Conservation (phyloP, 1,284 basidiomycete species). For the Malassezia arunalokei region DNA sequence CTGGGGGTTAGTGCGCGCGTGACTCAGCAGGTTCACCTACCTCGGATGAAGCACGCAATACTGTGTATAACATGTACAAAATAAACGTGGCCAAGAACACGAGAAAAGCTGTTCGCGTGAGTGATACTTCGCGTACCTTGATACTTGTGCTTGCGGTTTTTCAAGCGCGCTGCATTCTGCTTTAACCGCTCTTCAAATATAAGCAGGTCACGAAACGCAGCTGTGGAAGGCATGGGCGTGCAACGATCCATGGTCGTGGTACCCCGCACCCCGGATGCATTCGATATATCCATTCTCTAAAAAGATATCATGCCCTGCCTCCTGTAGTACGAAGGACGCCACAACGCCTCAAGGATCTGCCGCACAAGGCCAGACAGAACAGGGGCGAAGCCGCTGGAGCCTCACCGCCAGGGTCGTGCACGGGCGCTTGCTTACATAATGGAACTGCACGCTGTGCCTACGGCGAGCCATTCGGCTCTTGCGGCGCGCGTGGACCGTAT, state of each 20-base stretch:
- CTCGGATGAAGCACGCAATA: neutral
- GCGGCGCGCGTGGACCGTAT: neutral
- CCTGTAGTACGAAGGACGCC: too few relatives aligned
- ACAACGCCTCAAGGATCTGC: too few relatives aligned
- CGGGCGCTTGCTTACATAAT: too few relatives aligned
- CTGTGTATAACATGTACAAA: constrained; percentile 1
- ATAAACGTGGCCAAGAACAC: neutral
- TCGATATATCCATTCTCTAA: neutral
- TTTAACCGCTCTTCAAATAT: constrained; percentile 93
- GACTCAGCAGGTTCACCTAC: constrained; percentile 10
- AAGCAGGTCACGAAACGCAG: constrained; percentile 65
- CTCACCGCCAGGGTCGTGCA: too few relatives aligned
- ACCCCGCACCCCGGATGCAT: neutral
- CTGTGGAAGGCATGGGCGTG: constrained; percentile 1
- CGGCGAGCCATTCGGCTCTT: too few relatives aligned
- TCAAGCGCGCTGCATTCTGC: constrained; percentile 70
- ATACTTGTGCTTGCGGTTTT: constrained; percentile 70
- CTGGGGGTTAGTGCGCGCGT: constrained; percentile 6
- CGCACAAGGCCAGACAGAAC: too few relatives aligned
- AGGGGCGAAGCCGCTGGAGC: too few relatives aligned
- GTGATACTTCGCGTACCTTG: constrained; percentile 56
- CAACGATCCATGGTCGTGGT: neutral
- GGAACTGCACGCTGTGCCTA: too few relatives aligned
- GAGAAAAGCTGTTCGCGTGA: neutral
- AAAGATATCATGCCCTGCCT: neutral